phyloP scores from a whole-genome alignment of 2,329 filamentous ascomycete genomes.

The Polychaeton citri region DNA sequence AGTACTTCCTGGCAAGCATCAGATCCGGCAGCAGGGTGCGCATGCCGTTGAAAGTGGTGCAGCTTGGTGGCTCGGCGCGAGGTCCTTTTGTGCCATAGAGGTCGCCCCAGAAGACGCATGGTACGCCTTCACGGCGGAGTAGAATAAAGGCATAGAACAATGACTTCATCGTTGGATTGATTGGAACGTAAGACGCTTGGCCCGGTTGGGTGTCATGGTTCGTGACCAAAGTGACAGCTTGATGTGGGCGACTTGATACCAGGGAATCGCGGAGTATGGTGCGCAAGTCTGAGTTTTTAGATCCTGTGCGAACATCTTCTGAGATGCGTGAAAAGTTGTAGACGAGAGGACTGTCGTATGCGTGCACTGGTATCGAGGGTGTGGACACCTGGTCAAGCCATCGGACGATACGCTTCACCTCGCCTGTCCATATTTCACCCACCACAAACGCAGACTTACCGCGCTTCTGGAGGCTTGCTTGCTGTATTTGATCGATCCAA shows the following conservation, averaged over 20 bases:
- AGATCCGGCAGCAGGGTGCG: conserved; percentile 38
- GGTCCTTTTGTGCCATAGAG: conserved; percentile 48
- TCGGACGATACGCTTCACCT: conserved; percentile 39
- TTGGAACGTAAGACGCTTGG: conserved; percentile 48
- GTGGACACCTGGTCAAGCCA: conserved; percentile 41
- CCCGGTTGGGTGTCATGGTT: conserved; percentile 59
- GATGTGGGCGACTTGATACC: conserved; percentile 10
- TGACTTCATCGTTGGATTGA: conserved; percentile 55
- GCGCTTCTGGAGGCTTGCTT: conserved; percentile 19
- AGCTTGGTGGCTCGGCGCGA: conserved; percentile 35
- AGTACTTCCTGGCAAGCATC: conserved; percentile 49
- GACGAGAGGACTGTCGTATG: conserved; percentile 58
- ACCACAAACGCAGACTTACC: conserved; percentile 48
- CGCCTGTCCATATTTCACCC: conserved; percentile 56
- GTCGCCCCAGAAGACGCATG: conserved; percentile 59
- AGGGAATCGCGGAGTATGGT: conserved; percentile 15
- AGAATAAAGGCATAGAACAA: conserved; percentile 61
- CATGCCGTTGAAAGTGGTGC: conserved; percentile 34
- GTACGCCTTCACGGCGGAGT: conserved; percentile 47
- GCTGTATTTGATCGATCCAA: conserved; percentile 47
- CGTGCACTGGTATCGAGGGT: conserved; percentile 27
- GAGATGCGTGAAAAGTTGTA: conserved; percentile 53
- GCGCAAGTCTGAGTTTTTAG: conserved; percentile 46
- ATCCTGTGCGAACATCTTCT: conserved; percentile 22
- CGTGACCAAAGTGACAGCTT: conserved; percentile 46